Evolutionary conservation across 2,329 filamentous ascomycete genomes (phyloP).

Genomic region (Stemphylium vesicarium): DNA sequence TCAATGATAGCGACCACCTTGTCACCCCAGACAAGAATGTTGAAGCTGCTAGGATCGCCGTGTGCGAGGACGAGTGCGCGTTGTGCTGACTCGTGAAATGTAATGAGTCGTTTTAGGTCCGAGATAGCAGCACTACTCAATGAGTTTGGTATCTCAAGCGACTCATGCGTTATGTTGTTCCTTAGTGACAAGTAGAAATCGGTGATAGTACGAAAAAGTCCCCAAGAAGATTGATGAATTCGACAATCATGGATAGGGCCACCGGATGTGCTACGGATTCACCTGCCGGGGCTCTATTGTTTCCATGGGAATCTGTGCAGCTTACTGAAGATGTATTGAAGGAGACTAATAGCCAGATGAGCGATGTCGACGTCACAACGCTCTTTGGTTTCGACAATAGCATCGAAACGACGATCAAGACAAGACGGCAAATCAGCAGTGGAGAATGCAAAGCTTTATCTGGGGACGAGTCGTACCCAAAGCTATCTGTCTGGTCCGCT

Average conservation of each 20-base stretch:
- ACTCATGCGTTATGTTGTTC: too few species aligned
- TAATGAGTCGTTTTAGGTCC: constrained; percentile 17
- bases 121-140: constrained; percentile 1
- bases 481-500: constrained; percentile 18
- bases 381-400: too few species aligned
- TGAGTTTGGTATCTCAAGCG: constrained; percentile 23
- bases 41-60: constrained; percentile 56
- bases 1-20: constrained; percentile 55
- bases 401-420: too few species aligned
- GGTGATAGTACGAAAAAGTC: constrained; percentile 43
- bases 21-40: constrained; percentile 53
- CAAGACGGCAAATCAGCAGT: too few species aligned
- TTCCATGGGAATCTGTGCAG: too few species aligned
- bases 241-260: constrained; percentile 37
- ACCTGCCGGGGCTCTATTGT: too few species aligned
- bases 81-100: constrained; percentile 34
- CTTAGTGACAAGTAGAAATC: constrained; percentile 42
- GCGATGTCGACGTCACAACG: too few species aligned
- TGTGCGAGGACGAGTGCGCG: constrained; percentile 57
- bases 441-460: constrained; percentile 34
- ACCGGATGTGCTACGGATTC: constrained; percentile 17
- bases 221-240: constrained; percentile 31
- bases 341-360: too few species aligned
- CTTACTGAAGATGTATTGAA: too few species aligned
- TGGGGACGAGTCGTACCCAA: constrained; percentile 27